Evolutionary conservation across 2,329 filamentous ascomycete species (phyloP).

Genomic region (Graphilbum fragrans): DNA sequence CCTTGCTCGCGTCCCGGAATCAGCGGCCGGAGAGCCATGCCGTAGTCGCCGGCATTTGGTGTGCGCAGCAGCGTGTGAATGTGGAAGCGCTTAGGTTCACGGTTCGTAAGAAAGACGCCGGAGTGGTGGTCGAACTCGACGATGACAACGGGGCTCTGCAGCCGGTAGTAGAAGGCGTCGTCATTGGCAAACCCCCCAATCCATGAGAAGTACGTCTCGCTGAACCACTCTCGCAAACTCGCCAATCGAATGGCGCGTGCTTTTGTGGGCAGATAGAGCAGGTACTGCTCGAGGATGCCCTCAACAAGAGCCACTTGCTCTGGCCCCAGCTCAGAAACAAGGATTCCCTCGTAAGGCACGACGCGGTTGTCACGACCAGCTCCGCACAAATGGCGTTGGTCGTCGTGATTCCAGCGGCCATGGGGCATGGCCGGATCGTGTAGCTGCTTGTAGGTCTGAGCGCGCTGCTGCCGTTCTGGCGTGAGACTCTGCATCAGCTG

Average conservation of each 20-base stretch:
- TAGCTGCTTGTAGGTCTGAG: slow-evolving; percentile 47
- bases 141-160: slow-evolving; percentile 64
- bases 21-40: slow-evolving; percentile 34
- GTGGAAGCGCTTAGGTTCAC: slow-evolving; percentile 64
- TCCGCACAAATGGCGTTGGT: slow-evolving; percentile 67
- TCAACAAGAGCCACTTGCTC: slow-evolving; percentile 42
- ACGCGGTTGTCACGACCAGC: slow-evolving; percentile 68
- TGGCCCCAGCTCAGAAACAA: slow-evolving; percentile 33
- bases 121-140: slow-evolving; percentile 73
- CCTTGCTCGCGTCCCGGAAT: slow-evolving; percentile 23
- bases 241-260: slow-evolving; percentile 42
- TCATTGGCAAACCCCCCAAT: slow-evolving; percentile 56
- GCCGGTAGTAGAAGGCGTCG: slow-evolving; percentile 65
- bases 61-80: slow-evolving; percentile 63
- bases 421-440: slow-evolving; percentile 53
- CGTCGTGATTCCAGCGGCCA: slow-evolving; percentile 68
- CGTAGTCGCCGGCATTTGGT: slow-evolving; percentile 69
- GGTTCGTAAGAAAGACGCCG: slow-evolving; percentile 64
- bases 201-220: slow-evolving; percentile 72
- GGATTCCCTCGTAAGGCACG: slow-evolving; percentile 61
- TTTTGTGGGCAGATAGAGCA: slow-evolving; percentile 51
- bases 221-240: slow-evolving; percentile 40
- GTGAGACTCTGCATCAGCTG: slow-evolving; percentile 54
- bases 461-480: slow-evolving; percentile 28
- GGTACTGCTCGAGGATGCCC: slow-evolving; percentile 49